These are phyloP conservation scores for Solanum dulcamara DNA, from an alignment of 257 asterid genomes.

Conservation along the genomic window DNA sequence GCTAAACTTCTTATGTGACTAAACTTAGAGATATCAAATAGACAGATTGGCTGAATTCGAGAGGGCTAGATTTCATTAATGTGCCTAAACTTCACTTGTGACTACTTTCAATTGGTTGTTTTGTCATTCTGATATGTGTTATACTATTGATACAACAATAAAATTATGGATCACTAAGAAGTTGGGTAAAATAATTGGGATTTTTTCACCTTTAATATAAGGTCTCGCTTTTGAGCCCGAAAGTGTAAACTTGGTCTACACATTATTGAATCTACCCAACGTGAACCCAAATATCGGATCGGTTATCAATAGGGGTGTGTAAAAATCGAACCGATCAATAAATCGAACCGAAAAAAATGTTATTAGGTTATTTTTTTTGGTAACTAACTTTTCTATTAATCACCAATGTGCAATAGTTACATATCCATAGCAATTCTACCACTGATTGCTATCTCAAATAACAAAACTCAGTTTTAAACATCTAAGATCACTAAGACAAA, in stretches of 20 bases:
- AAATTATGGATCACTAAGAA: not conserved
- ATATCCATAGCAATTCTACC: too few species aligned
- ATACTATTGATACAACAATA: not conserved
- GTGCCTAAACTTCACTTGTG: not conserved
- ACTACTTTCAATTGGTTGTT: not conserved
- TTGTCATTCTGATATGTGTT: not conserved
- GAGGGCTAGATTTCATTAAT: not conserved
- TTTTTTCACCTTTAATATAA: not conserved
- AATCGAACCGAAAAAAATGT: too few species aligned
- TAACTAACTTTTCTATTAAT: too few species aligned
- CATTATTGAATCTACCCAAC: not conserved
- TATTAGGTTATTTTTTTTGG: too few species aligned
- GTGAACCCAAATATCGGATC: not conserved
- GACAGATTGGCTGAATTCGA: not conserved
- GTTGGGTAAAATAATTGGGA: not conserved
- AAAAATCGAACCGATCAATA: too few species aligned
- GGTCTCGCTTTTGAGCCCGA: not conserved
- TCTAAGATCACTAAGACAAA: too few species aligned
- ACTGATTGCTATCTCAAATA: too few species aligned
- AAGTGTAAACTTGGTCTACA: not conserved
- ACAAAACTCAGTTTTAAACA: too few species aligned
- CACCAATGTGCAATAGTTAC: too few species aligned
- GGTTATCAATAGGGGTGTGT: too few species aligned
- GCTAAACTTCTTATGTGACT: not conserved
- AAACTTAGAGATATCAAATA: not conserved